Base-by-base conservation (phyloP, 192 early-diverging fungal species). In the Coemansia sp. region DNA sequence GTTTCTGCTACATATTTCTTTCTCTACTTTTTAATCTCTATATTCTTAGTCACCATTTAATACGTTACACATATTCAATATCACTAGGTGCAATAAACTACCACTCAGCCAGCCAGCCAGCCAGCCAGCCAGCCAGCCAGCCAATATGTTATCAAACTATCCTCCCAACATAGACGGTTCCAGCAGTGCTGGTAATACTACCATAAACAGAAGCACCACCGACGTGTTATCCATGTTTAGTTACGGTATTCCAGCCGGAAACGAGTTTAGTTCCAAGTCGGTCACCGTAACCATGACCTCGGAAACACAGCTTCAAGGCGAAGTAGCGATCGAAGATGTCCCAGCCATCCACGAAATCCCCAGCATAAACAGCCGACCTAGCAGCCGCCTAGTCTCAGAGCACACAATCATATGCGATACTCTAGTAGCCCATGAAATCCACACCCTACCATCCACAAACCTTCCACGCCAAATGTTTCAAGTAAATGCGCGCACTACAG, bases 381-480 rank as follows among this genome's bases (percentile, higher is more conserved):
- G 53, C 13, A 66, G n/a, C n/a, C n/a, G n/a, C n/a, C n/a, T n/a
- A n/a, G n/a, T n/a, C n/a, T n/a, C n/a, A n/a, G n/a, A 66, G 55
- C 64, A 54, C 10, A 66, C 64, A 11, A 58, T 66, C 24, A 66
- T 66, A 10, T 66, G 43, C 46, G 42, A 66, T 46, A 40, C 45
- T 5, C 51, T 58, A 43, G 46, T 66, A 14, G 64, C 64, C 6
- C 54, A 66, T 39, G 64, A 66, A 40, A 66, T 66, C 53, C 64
- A 58, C 46, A 36, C 33, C 38, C 64, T 28, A 43, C 50, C 50
- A 10, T 58, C 55, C 27, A 15, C 18, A 9, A 53, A 49, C 56
- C 30, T 46, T 23, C 53, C 53, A 17, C 51, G 59, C 4, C 64
- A 66, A 22, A 37, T 66, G 18, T 66, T 41, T 42, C 64, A 66